These are phyloP conservation scores for Sarocladiaceae sp. DNA, from an alignment of 2,329 filamentous ascomycete genomes.

Conservation along the genomic window DNA sequence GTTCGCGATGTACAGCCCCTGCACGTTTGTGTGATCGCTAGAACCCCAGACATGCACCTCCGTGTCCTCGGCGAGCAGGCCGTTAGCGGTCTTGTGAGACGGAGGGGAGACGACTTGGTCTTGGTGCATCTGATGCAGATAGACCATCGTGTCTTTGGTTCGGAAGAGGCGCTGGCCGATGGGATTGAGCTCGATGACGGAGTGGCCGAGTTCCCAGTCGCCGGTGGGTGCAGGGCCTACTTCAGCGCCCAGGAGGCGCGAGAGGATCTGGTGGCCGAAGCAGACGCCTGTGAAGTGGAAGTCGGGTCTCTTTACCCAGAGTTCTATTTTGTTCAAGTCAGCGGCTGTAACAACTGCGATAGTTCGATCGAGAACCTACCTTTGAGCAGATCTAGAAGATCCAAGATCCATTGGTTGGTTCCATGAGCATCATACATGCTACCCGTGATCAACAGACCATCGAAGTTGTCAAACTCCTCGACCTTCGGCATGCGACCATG, in stretches of 20 bases:
- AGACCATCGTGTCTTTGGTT: slow-evolving; percentile 39
- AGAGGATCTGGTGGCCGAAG: slow-evolving; percentile 76
- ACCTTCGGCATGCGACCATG: slow-evolving; percentile 39
- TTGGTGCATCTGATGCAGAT: slow-evolving; percentile 74
- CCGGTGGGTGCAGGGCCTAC: slow-evolving; percentile 58
- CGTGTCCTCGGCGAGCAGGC: slow-evolving; percentile 29
- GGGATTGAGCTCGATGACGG: slow-evolving; percentile 54
- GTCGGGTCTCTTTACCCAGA: slow-evolving; percentile 44
- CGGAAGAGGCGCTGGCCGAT: slow-evolving; percentile 65
- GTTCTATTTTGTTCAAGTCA: slow-evolving; percentile 24
- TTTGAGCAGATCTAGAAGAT: slow-evolving; percentile 53
- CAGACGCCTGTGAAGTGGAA: slow-evolving; percentile 66
- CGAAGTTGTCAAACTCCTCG: slow-evolving; percentile 52
- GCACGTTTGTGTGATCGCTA: slow-evolving; percentile 59
- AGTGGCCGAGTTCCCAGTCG: slow-evolving; percentile 68
- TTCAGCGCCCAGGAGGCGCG: slow-evolving; percentile 61
- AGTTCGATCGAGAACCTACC: slow-evolving; percentile 20
- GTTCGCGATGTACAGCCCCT: slow-evolving; percentile 64
- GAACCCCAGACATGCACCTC: slow-evolving; percentile 53
- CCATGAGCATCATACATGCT: slow-evolving; percentile 65
- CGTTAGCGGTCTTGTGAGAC: slow-evolving; percentile 34
- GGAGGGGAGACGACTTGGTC: slow-evolving; percentile 64
- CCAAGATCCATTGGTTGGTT: slow-evolving; percentile 65
- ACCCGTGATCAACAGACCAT: slow-evolving; percentile 70
- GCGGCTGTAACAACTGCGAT: background rate